These are phyloP conservation scores for Boletus reticuloceps DNA, from an alignment of 768 basidiomycete species.

Conservation along the genomic window DNA sequence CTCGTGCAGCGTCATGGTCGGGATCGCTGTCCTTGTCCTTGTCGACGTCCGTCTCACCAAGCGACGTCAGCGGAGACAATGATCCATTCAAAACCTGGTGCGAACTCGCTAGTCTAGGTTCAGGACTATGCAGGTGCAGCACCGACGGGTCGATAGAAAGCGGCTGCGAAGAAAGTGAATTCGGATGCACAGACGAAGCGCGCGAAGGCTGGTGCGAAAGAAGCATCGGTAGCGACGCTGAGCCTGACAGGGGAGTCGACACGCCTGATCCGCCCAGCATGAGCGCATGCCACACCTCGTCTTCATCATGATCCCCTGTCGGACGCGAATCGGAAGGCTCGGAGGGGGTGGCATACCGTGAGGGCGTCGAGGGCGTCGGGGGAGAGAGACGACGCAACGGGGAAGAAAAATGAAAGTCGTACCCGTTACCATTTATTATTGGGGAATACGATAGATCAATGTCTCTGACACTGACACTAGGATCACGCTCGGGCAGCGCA, in stretches of 20 bases:
- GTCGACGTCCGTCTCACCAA: conserved; percentile 1
- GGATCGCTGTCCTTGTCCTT: background rate
- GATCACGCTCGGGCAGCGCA: background rate
- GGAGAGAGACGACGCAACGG: background rate
- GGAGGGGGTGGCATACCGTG: conserved; percentile 11
- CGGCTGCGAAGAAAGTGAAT: background rate
- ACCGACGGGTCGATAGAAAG: conserved; percentile 11
- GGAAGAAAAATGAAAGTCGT: background rate
- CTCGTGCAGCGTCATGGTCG: no score
- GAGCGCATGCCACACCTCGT: conserved; percentile 22
- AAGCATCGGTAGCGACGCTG: background rate
- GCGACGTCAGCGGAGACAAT: conserved; percentile 17
- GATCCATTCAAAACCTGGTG: background rate
- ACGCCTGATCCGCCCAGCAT: conserved; percentile 8
- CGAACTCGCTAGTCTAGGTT: background rate
- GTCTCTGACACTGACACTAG: background rate
- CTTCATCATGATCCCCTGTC: conserved; percentile 15
- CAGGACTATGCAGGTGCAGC: background rate
- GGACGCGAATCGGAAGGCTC: background rate
- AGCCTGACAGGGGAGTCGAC: conserved; percentile 6
- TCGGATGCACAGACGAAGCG: background rate
- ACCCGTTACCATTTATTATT: background rate
- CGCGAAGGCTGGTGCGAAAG: conserved; percentile 2
- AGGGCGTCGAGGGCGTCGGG: background rate
- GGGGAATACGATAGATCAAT: background rate